Base-by-base conservation (phyloP, 345 rosid species). In the Brassica nigra region DNA sequence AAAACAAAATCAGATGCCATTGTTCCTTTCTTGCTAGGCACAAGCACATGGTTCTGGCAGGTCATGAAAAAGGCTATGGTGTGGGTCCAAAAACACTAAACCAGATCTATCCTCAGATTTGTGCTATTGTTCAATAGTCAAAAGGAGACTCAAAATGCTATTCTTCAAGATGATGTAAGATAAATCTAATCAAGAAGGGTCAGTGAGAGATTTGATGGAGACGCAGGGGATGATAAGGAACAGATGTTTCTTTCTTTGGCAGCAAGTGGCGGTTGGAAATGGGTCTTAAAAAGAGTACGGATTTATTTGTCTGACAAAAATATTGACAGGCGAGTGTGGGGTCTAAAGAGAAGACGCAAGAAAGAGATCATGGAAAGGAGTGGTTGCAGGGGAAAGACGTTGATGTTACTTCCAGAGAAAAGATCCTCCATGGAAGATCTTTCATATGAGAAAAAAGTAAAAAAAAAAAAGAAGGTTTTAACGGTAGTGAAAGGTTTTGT, bases 11-110 rank as follows among this genome's bases (percentile, higher is more conserved):
- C 82, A 73, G 62, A 71, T 76, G 68, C 23, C 59, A 47, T 76
- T 76, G 83, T 80, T 80, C 54, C 79, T 74, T 62, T 74, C 75
- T 80, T 74, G 75, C 42, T 39, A 65, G 80, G 76, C 83, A 80
- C 42, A 27, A 65, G 61, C 77, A 76, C 80, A 81, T 81, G 83
- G 31, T 66, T 66, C 1, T 62, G 29, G 64, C 73, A 75, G 65
- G 49, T 68, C 66, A 33, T 55, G 23, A 8, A 61, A 31, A 74
- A 9, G 27, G 42, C 42, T 65, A 16, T 71, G 83, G 83, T 80
- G 83, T 73, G 79, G 83, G 83, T 69, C 79, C 79, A 3, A 69
- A 42, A 49, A 34, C 55, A 47, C 55, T n/a, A 8, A 66, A 61
- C 9, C 36, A 62, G 66, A 73, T 47, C 63, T 23, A 61, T 75